Base-by-base conservation (phyloP, 2,329 filamentous ascomycete genomes). In the Diplodia sapinea region DNA sequence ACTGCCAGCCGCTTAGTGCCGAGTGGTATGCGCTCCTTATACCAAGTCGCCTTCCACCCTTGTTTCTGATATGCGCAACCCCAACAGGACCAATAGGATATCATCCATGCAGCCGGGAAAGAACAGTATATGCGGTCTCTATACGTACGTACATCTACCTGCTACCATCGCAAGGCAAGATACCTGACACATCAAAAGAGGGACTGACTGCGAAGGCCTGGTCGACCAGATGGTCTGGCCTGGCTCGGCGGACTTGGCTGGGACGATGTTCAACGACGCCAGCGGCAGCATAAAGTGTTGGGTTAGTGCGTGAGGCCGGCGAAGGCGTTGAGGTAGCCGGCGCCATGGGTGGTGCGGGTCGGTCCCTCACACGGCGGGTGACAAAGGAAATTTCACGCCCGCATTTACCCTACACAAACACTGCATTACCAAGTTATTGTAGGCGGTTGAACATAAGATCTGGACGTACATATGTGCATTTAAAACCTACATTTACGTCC, bases 171-270 rank as follows among this genome's bases (percentile, higher is more conserved):
- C 11, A 8, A 2, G 5, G 12, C 1, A 5, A 26, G 2, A 15
- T 38, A 13, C 6, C 47, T 63, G 2, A 63, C 23, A 26, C 1
- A 26, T 38, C 13, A 12, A 11, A 50, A 61, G 59, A 5, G 20
- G 11, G 2, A 31, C 50, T 12, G 20, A 40, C 3, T 63, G 59
- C 59, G 38, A 47, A 13, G 47, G 59, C 50, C n/a, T 63, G 15
- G 59, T 29, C 7, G 59, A 63, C 40, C 59, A 63, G 47, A 63
- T 63, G 59, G 43, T 63, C 9, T 63, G 59, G 59, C 59, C 59
- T 11, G 59, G 59, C 23, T 50, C 59, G 9, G 13, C n/a, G 13
- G 59, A 63, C 17, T 15, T 63, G 29, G n/a, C 33, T 12, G 47
- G 59, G 15, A 51, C 59, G 7, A 26, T n/a, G n/a, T 63, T 63